Percentiles rank a stretch among this genome's conserved stretches.
Conservation (phyloP, 2,329 filamentous ascomycete genomes). For the Colletotrichum cuscutae region DNA sequence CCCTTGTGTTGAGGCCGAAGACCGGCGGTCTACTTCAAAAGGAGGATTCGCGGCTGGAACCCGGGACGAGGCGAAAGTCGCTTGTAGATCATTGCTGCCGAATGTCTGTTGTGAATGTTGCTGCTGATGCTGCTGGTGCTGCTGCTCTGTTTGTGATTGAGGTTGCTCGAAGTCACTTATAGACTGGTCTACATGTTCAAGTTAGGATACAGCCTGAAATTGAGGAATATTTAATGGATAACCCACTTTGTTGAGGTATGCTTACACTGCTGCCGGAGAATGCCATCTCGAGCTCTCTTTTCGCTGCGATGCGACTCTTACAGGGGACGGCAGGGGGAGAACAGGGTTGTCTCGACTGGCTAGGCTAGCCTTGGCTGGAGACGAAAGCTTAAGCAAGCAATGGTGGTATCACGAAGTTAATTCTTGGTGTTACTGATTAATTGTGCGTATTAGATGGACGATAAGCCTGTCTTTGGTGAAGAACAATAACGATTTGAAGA, state of each 20-base stretch:
- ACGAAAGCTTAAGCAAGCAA: not conserved
- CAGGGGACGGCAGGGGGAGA: constrained; percentile 7
- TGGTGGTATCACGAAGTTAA: not conserved
- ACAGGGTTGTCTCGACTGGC: not conserved
- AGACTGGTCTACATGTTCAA: not conserved
- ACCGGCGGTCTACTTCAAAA: not conserved
- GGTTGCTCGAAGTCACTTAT: not conserved
- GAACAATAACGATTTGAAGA: not conserved
- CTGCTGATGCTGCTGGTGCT: constrained; percentile 11
- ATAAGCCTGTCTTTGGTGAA: not conserved
- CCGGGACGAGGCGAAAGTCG: not conserved
- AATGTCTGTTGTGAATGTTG: not conserved
- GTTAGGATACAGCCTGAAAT: not conserved
- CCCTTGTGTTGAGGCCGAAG: not conserved
- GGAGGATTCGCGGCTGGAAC: not conserved
- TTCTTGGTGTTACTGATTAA: not conserved
- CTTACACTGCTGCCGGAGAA: not conserved
- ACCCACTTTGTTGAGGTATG: constrained; percentile 24
- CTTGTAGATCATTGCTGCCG: not conserved
- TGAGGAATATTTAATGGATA: not conserved
- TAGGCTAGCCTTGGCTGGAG: not conserved
- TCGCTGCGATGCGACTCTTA: not conserved
- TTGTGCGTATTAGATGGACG: not conserved
- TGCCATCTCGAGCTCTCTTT: not conserved
- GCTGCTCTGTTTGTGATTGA: not conserved